Conservation (phyloP, 2,329 filamentous ascomycete species). For the Sclerotinia spermophila region DNA sequence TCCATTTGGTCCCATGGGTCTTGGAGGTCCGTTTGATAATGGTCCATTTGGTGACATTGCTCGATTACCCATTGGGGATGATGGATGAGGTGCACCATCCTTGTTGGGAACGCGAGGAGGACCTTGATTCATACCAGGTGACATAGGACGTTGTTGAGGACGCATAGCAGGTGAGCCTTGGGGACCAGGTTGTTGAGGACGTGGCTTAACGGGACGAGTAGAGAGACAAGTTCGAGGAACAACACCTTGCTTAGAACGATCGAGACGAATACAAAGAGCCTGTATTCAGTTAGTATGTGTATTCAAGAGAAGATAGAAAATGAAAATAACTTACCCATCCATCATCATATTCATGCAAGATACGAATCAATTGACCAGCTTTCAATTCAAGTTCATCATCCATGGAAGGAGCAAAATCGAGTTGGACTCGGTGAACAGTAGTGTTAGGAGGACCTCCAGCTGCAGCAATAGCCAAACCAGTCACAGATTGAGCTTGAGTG, state of each 20-base stretch:
- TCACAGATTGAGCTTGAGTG: slow-evolving; percentile 44
- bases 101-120: slow-evolving; percentile 15
- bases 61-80: slow-evolving; percentile 17
- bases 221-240: slow-evolving; percentile 92
- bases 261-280: slow-evolving; percentile 87
- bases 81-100: slow-evolving; percentile 4
- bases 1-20: slow-evolving; percentile 23
- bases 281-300: slow-evolving; percentile 42
- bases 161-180: slow-evolving; percentile 31
- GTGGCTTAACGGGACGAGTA: slow-evolving; percentile 70
- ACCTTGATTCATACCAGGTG: slow-evolving; percentile 25
- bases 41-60: slow-evolving; percentile 26
- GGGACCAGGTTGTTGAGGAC: slow-evolving; percentile 34
- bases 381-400: slow-evolving; percentile 83
- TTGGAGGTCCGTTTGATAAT: slow-evolving; percentile 25
- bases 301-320: background rate
- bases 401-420: slow-evolving; percentile 91
- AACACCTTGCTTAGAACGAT: slow-evolving; percentile 89
- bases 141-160: slow-evolving; percentile 25
- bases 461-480: slow-evolving; percentile 58
- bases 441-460: slow-evolving; percentile 57
- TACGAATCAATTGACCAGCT: slow-evolving; percentile 77
- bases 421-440: slow-evolving; percentile 84
- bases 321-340: slow-evolving; percentile 71
- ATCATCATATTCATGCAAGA: slow-evolving; percentile 96